Base-by-base conservation (phyloP, 495 filamentous ascomycete genomes). In the Penicillium daleae region DNA sequence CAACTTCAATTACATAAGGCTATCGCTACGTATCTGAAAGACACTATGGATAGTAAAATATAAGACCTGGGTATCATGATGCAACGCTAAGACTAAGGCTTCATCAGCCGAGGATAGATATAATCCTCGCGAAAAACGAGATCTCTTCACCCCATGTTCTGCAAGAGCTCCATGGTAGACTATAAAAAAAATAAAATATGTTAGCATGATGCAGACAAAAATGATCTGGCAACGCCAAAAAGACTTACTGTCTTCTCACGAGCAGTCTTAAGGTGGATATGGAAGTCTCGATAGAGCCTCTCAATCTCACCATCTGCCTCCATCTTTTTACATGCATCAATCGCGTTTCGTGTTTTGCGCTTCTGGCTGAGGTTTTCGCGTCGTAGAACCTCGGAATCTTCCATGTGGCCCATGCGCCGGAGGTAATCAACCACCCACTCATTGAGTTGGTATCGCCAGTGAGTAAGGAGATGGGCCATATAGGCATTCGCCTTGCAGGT, bases 361-460 rank as follows among this genome's bases (percentile, higher is more conserved):
- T 83, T 86, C 50, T 76, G 72, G 50, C 76, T 85, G 81, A 78
- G 76, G 22, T 73, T 74, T 37, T 82, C 85, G 9, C 86, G 78
- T 64, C 83, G 72, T 4, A 88, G 69, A 24, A 90, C 76, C 55
- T 85, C 81, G 3, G 82, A 70, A 7, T 83, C 74, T 0, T 72
- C 71, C 33, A 83, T 71, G 59, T 86, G 80, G 12, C 89, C 88
- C 52, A 84, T 76, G 13, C 67, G 66, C 6, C 76, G 68, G 5
- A 95, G 83, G 56, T 84, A 84, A 17, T 85, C 78, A 15, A 89
- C 78, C 4, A 92, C 87, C 82, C 81, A 89, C 62, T 89, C 80
- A 62, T 90, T 89, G 44, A 94, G 85, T 32, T 86, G 84, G 66
- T 83, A 84, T 44, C 89, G 88, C 91, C 91, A 95, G 73, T 95